Evolutionary conservation across 768 basidiomycete species (phyloP), one percentile per base, ranked within the genome.

Genomic region (Tephrocybe sp.): DNA sequence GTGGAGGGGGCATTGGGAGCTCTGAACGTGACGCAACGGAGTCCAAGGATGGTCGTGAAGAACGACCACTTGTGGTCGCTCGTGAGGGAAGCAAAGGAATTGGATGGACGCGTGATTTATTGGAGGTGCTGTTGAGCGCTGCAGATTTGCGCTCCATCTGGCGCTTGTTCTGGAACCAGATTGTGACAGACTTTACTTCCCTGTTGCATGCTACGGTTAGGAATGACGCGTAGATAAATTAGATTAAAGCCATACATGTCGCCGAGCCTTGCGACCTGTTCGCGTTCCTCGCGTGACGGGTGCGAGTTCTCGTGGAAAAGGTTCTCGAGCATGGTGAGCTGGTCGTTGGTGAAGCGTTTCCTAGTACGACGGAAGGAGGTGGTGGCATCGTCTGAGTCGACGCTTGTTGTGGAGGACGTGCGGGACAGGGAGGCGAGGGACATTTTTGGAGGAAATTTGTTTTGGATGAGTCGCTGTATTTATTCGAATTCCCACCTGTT

Each of bases 141-240:
- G 79, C 77, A 22, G 74, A 71, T 58, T 78, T 78, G 58, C 81
- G 79, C 56, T 83, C 81, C 33, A 79, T 83, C 59, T 88, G 85
- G 13, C 87, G 82, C 66, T 82, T 87, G 64, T 90, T 90, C 67
- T 90, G 87, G 63, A 88, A 88, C 87, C 87, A 90, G 33, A 88
- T 83, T n/a, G 85, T 84, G 45, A 84, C 82, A 1, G 82, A 83
- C 57, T 82, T 83, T 23, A 77, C 71, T 61, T 84, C 82, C 83
- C 83, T 84, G 52, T 15, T 23, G 37, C 23, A 30, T 18, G 48
- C 18, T 23, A 18, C 34, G 29, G 22, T 47, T 40, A 57, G 55
- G 47, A 52, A 25, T 15, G 53, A 49, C 38, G 49, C 42, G 51
- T 50, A 19, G 27, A 5, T 29, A 33, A 29, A 43, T 15, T 19